These are phyloP conservation scores for Tinospora cordifolia DNA, from an alignment of 164 flowering plant genomes.

Conservation along the genomic window DNA sequence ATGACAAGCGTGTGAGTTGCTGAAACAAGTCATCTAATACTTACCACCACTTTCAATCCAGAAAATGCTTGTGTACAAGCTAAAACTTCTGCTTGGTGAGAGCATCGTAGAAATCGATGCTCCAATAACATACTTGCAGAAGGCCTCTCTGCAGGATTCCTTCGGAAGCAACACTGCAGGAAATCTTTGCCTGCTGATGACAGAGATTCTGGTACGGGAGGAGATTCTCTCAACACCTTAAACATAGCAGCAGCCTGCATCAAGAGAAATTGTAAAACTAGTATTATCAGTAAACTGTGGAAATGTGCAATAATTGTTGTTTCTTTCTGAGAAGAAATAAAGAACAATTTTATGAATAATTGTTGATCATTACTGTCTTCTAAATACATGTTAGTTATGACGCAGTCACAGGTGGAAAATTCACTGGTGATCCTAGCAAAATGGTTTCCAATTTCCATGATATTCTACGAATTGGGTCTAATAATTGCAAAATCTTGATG, in stretches of 20 bases:
- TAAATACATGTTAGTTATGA: not conserved
- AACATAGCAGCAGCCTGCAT: conserved; percentile 92
- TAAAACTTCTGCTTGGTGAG: conserved; percentile 30
- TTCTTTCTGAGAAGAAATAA: no score
- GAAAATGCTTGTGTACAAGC: conserved; percentile 19
- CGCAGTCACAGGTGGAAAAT: not conserved
- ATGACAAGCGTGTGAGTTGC: not conserved
- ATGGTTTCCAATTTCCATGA: no score
- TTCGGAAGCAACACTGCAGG: conserved; percentile 59
- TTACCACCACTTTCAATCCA: conserved; percentile 21
- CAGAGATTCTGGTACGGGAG: conserved; percentile 68
- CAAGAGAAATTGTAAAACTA: not conserved
- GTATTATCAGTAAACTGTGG: not conserved
- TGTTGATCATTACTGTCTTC: not conserved
- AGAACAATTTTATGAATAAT: no score
- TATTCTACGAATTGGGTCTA: no score
- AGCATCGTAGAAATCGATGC: conserved; percentile 55
- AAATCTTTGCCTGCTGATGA: conserved; percentile 81
- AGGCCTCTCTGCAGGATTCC: conserved; percentile 87
- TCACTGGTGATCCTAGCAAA: not conserved
- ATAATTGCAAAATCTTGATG: no score
- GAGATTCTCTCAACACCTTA: conserved; percentile 65
- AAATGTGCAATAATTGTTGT: not conserved
- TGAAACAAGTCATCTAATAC: conserved; percentile 1
- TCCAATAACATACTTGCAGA: conserved; percentile 58